Evolutionary conservation across 2,329 filamentous ascomycete genomes (phyloP).

Genomic region (Mycosphaerella sp.): DNA sequence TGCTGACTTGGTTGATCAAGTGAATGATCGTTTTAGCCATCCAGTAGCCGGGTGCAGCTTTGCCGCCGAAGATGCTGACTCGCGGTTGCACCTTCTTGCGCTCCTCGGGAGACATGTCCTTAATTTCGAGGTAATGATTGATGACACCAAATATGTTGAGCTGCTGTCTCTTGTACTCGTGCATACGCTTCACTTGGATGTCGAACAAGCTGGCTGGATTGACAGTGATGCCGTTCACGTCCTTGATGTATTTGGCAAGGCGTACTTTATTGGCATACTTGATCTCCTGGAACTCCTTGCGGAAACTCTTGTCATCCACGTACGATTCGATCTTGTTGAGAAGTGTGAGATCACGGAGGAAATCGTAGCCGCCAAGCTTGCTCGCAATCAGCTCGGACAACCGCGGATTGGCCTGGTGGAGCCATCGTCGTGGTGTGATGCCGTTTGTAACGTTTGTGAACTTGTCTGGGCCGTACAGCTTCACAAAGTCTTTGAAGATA

Average conservation of each 20-base stretch:
- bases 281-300: conserved; percentile 92
- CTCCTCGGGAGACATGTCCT: conserved; percentile 74
- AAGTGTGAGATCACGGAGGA: conserved; percentile 82
- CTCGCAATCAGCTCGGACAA: conserved; percentile 87
- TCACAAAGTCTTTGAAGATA: conserved; percentile 99
- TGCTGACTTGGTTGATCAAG: conserved; percentile 84
- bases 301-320: conserved; percentile 80
- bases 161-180: conserved; percentile 93
- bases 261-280: conserved; percentile 94
- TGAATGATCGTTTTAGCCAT: conserved; percentile 97
- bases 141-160: conserved; percentile 99
- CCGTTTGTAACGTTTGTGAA: conserved; percentile 99
- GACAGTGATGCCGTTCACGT: conserved; percentile 69
- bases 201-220: conserved; percentile 88
- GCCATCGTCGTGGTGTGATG: conserved; percentile 90
- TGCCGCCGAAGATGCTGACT: conserved; percentile 95
- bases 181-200: conserved; percentile 97
- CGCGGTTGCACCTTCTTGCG: conserved; percentile 79
- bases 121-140: conserved; percentile 84
- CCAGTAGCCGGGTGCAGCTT: conserved; percentile 98
- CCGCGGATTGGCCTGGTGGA: conserved; percentile 93
- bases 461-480: conserved; percentile 90
- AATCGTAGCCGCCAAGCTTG: conserved; percentile 75
- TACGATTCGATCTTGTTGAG: conserved; percentile 80
- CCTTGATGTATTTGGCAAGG: conserved; percentile 85